phyloP scores from a whole-genome alignment of 495 filamentous ascomycete genomes.

The Letharia columbiana region DNA sequence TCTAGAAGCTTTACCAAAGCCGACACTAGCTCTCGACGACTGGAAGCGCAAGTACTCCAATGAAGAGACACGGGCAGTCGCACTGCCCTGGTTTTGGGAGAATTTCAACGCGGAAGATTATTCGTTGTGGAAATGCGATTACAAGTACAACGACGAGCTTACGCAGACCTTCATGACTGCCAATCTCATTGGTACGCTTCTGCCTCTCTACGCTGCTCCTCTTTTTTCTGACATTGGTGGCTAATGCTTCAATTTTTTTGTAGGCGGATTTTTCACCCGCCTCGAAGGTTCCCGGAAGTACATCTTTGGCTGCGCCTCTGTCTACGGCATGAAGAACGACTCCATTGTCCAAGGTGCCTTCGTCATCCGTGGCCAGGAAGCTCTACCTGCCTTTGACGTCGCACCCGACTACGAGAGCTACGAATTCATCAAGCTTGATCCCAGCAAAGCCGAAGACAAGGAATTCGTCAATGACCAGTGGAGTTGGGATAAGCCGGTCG shows the following conservation, averaged over 20 bases:
- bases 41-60: constrained; percentile 99
- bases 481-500: constrained; percentile 77
- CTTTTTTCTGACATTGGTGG: not conserved
- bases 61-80: constrained; percentile 70
- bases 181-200: constrained; percentile 72
- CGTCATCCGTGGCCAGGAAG: constrained; percentile 85
- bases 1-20: constrained; percentile 72
- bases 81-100: constrained; percentile 98
- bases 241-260: not conserved
- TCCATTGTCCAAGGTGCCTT: constrained; percentile 86
- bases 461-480: constrained; percentile 81
- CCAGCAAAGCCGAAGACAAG: constrained; percentile 68
- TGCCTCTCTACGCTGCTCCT: not conserved
- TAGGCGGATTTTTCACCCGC: constrained; percentile 90
- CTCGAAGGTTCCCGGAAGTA: constrained; percentile 98
- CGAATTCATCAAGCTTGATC: constrained; percentile 90
- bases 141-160: constrained; percentile 98
- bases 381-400: constrained; percentile 80
- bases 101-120: constrained; percentile 87
- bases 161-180: constrained; percentile 95
- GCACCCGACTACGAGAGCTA: constrained; percentile 97
- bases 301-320: constrained; percentile 86
- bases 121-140: constrained; percentile 83
- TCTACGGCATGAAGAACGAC: constrained; percentile 80
- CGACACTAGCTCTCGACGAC: constrained; percentile 80